phyloP scores from a whole-genome alignment of 2,329 filamentous ascomycete species.

The Calonectria pseudoreteaudii region DNA sequence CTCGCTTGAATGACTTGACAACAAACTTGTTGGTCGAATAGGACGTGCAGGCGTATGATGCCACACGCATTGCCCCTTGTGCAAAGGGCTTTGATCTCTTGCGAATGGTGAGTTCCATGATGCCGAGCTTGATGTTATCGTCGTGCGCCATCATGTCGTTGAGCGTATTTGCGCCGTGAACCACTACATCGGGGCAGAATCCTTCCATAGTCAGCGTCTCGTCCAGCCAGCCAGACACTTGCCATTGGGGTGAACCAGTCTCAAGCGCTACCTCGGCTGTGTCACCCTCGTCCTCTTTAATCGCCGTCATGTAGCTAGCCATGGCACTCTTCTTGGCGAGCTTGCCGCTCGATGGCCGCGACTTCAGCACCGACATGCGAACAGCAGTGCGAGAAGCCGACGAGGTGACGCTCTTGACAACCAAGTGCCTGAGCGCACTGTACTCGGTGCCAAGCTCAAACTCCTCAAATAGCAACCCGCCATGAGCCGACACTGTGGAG shows the following conservation, averaged over 20 bases:
- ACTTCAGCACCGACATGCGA: not conserved
- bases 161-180: constrained; percentile 43
- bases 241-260: not conserved
- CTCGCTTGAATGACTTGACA: constrained; percentile 48
- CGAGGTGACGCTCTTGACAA: not conserved
- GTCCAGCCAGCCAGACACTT: not conserved
- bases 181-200: constrained; percentile 22
- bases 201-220: not conserved
- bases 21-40: constrained; percentile 46
- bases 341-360: not conserved
- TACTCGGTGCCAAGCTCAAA: not conserved
- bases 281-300: not conserved
- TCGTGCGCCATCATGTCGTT: constrained; percentile 51
- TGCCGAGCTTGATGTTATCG: constrained; percentile 49
- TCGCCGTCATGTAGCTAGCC: not conserved
- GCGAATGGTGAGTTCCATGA: constrained; percentile 48
- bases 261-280: not conserved
- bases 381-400: not conserved
- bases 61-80: constrained; percentile 50
- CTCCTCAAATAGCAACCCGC: not conserved
- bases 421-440: not conserved
- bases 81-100: constrained; percentile 27
- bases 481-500: not conserved
- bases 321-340: not conserved
- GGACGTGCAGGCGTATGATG: constrained; percentile 49